Evolutionary conservation across 2,329 filamentous ascomycete genomes (phyloP), one percentile per base, ranked within the genome.

Genomic region (Xylariaceae sp.): DNA sequence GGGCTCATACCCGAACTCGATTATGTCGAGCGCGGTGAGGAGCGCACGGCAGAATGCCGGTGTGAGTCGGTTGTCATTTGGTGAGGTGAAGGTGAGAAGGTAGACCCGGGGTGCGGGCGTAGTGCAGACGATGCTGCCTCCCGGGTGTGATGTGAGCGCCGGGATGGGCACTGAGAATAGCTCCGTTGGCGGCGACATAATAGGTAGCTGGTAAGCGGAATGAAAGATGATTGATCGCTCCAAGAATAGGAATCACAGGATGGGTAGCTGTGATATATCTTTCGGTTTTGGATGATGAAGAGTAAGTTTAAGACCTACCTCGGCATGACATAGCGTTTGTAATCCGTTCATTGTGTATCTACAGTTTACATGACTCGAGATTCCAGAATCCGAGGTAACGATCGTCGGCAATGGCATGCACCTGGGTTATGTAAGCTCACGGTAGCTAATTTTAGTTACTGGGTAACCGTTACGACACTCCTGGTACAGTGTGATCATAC

Each of bases 61-160:
- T 1, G 84, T 86, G 43, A 92, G 78, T 36, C 89, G 82, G 72
- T 92, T 94, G 72, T 94, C 89, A 1, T 85, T 83, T 1, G 86
- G 83, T 9, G 84, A 86, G 53, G 74, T 74, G 69, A 89, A 87
- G 22, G 86, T 87, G 29, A 92, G 76, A 21, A 92, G 76, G 71
- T 94, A 94, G 66, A 89, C 78, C 37, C 72, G 68, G 3, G 79
- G 74, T 13, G 75, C 70, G 1, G 86, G 84, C 50, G 80, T 73
- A 10, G 85, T 85, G 75, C 82, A 84, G 58, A 78, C 73, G 58
- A 92, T 79, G 59, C 71, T 71, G 65, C 86, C 86, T 61, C 78
- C 79, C 9, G 72, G 71, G 66, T 79, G 72, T 49, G 69, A 56
- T 49, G 68, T 70, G 59, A 71, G 61, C 51, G 75, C 66, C 39